Evolutionary conservation across 139 green algal genomes (phyloP), one percentile per base, ranked within the genome.

Genomic region (Penium margaritaceum): DNA sequence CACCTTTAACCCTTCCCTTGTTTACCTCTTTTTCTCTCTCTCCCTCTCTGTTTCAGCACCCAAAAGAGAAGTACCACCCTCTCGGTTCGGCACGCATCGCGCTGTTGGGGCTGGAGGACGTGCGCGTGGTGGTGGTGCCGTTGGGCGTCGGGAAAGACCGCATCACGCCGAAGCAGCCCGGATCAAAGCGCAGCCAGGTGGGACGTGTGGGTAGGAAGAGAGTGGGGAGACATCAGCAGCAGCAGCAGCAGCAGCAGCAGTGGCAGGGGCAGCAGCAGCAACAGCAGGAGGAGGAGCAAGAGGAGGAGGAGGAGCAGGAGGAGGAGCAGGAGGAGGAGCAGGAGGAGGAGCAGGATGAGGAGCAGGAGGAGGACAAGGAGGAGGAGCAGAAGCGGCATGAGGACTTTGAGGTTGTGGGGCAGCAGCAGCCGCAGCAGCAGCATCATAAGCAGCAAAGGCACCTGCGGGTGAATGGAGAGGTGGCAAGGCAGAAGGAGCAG

Each of bases 51-150:
- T 24, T 36, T 21, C 68, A 76, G 68, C 47, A 76, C 36, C 32
- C 47, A 34, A 76, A 76, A 36, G 68, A 76, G 57, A 68, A 51
- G 29, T 57, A 41, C 17, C 68, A 76, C 47, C 68, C 68, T 3
- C 57, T 76, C 29, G 70, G 70, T 14, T 77, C 55, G 30, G 54
- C 57, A 29, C 53, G 70, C 43, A 61, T 70, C 58, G 70, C 70
- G 0, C 36, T 58, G 36, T 36, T 76, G 68, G 68, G 68, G 27
- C n/a, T 76, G 32, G 53, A 67, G 35, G 29, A 69, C 32, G 55
- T 67, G n/a, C n/a, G 51, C n/a, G 27, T 76, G 47, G 12, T 76
- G 27, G 68, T 76, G 30, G 68, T 76, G 21, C 66, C 66, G 33
- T 21, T 37, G 37, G 41, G 66, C 19, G 21, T 6, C 51, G 66